phyloP scores from a whole-genome alignment of 2,329 filamentous ascomycete species.

The Colletotrichum sp. region DNA sequence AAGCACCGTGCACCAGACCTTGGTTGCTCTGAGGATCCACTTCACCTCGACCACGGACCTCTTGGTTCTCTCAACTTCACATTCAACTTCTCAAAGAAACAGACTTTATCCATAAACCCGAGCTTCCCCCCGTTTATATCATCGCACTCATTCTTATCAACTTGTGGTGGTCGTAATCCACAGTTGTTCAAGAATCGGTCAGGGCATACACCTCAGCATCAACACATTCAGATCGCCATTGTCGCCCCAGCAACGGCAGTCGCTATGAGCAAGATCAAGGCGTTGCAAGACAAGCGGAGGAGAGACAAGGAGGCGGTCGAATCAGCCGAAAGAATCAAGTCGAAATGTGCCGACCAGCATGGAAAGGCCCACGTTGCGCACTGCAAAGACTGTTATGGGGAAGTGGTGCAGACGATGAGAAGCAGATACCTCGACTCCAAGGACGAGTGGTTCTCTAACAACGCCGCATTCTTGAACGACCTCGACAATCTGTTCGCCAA shows the following conservation, averaged over 20 bases:
- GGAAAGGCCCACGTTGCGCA: slow-evolving; percentile 46
- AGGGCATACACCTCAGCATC: not conserved
- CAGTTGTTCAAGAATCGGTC: not conserved
- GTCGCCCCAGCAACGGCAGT: not conserved
- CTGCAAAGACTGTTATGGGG: slow-evolving; percentile 53
- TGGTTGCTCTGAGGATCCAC: not conserved
- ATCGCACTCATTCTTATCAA: not conserved
- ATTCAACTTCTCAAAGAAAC: not conserved
- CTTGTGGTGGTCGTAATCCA: not conserved
- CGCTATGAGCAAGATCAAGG: not conserved
- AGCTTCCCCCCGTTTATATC: not conserved
- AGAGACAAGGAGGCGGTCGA: slow-evolving; percentile 26
- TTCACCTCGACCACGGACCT: not conserved
- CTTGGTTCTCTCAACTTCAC: not conserved
- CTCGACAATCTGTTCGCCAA: slow-evolving; percentile 55
- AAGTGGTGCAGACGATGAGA: slow-evolving; percentile 51
- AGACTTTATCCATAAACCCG: not conserved
- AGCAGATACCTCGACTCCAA: slow-evolving; percentile 39
- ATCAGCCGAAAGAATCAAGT: slow-evolving; percentile 47
- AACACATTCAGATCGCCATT: not conserved
- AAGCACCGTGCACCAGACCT: not conserved
- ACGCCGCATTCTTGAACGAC: slow-evolving; percentile 53
- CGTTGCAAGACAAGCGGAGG: not conserved
- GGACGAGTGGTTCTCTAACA: slow-evolving; percentile 58
- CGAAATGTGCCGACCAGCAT: slow-evolving; percentile 47